phyloP scores from a whole-genome alignment of 2,329 filamentous ascomycete species.

The Pestalotiopsis sp. region DNA sequence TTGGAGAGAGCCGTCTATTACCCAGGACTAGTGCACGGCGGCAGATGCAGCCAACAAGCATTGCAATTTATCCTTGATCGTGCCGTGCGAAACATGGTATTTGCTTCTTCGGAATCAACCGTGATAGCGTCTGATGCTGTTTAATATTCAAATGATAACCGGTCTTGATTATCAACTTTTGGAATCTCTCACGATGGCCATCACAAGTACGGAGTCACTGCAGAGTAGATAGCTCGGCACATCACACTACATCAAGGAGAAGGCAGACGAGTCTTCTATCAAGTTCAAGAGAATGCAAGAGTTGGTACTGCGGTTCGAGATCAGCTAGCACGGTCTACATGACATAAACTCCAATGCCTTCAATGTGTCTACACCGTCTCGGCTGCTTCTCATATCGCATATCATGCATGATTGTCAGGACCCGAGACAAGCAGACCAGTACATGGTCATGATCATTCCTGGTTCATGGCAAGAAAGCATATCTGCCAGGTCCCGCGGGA shows the following conservation, averaged over 20 bases:
- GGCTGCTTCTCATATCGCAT: not conserved
- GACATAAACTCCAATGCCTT: too few species aligned
- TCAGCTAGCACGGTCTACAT: too few species aligned
- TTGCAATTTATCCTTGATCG: not conserved
- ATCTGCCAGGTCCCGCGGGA: not conserved
- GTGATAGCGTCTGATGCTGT: not conserved
- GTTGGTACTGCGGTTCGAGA: too few species aligned
- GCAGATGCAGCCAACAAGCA: not conserved
- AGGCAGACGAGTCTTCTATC: too few species aligned
- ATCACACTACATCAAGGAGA: too few species aligned
- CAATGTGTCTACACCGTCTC: too few species aligned
- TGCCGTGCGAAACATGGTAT: not conserved
- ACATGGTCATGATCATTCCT: not conserved
- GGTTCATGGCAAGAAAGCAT: not conserved
- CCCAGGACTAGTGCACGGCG: too few species aligned
- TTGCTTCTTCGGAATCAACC: not conserved
- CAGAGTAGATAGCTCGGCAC: too few species aligned
- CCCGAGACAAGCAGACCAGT: not conserved
- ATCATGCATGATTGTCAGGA: not conserved
- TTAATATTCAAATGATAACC: not conserved
- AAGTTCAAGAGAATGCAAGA: too few species aligned
- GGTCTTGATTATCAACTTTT: not conserved
- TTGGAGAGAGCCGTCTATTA: not conserved
- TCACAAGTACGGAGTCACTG: too few species aligned
- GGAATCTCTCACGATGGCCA: not conserved